These are phyloP conservation scores for Arachis stenosperma DNA, from an alignment of 306 rosid species.

Conservation along the genomic window DNA sequence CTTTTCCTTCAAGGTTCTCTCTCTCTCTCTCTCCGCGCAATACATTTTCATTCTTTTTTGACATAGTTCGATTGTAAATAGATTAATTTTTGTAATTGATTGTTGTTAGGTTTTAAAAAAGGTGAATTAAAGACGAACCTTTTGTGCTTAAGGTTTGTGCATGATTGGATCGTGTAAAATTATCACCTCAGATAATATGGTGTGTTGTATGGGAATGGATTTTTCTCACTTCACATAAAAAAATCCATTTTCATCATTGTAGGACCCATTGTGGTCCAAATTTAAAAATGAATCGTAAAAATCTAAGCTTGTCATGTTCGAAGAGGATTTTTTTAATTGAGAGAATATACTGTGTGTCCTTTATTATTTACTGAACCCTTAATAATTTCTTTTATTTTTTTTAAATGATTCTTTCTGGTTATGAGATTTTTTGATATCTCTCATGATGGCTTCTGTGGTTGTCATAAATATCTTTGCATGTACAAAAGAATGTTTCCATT, in stretches of 20 bases:
- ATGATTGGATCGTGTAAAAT: neutral
- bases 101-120: neutral
- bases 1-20: constrained; percentile 36
- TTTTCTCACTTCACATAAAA: no score
- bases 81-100: neutral
- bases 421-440: constrained; percentile 8
- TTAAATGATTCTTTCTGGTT: neutral
- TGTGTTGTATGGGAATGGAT: neutral
- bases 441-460: constrained; percentile 18
- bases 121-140: neutral
- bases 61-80: neutral
- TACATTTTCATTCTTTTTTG: neutral
- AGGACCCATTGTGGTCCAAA: no score
- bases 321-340: no score
- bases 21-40: neutral
- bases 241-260: no score
- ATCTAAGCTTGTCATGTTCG: no score
- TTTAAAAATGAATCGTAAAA: no score
- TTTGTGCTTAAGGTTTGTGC: neutral
- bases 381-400: neutral
- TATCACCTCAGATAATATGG: neutral
- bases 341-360: no score
- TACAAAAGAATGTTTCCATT: constrained; percentile 12
- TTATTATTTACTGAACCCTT: no score
- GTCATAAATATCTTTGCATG: neutral